Evolutionary conservation across 768 basidiomycete genomes (phyloP).

Genomic region (Suillus placidus): DNA sequence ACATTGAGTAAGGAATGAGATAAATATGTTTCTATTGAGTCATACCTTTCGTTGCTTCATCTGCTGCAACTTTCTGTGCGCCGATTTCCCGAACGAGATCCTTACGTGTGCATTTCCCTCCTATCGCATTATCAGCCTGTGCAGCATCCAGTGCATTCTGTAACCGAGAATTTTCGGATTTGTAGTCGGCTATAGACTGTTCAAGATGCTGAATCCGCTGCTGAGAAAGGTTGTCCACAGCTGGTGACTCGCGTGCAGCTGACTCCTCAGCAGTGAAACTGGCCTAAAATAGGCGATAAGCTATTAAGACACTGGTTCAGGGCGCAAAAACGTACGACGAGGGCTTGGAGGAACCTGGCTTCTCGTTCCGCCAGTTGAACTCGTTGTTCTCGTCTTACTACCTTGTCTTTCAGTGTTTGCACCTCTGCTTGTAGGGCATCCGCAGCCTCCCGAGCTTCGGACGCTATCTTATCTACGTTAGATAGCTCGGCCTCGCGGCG

Average conservation of each 20-base stretch:
- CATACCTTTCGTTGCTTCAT: conserved; percentile 46
- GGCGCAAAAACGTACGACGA: conserved; percentile 53
- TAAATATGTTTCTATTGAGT: neutral
- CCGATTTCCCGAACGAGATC: conserved; percentile 45
- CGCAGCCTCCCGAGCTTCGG: conserved; percentile 39
- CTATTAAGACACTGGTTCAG: neutral
- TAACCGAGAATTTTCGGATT: conserved; percentile 48
- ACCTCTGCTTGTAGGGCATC: conserved; percentile 40
- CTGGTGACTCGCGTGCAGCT: conserved; percentile 34
- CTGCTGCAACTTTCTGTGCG: conserved; percentile 39
- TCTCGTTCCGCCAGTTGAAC: conserved; percentile 57
- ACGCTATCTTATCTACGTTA: conserved; percentile 39
- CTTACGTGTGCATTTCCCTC: conserved; percentile 32
- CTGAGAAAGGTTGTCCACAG: conserved; percentile 35
- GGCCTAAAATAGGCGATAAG: conserved; percentile 40
- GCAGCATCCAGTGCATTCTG: conserved; percentile 51
- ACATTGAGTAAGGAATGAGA: conserved; percentile 6
- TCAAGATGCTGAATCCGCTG: conserved; percentile 59
- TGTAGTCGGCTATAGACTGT: conserved; percentile 56
- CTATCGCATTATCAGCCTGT: conserved; percentile 35
- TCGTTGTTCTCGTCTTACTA: conserved; percentile 41
- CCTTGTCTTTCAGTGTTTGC: conserved; percentile 41
- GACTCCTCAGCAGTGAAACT: conserved; percentile 65
- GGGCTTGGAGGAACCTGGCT: conserved; percentile 63
- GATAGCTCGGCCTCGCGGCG: conserved; percentile 55